These are phyloP conservation scores for Tarenaya hassleriana DNA, from an alignment of 345 rosid species.

Conservation along the genomic window DNA sequence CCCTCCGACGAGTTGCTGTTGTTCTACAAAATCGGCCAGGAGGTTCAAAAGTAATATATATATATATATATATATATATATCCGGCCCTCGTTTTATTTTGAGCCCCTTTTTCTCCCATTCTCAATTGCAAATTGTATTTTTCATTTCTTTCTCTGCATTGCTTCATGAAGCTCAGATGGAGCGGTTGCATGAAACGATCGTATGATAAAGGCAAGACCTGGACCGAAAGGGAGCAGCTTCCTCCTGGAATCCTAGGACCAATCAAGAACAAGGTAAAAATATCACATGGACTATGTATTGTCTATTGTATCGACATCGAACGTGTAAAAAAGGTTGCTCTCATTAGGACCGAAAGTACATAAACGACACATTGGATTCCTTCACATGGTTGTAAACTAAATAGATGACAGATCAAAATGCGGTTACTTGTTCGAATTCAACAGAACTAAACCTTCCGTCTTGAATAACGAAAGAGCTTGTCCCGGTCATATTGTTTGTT, in stretches of 20 bases:
- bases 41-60: constrained; percentile 57
- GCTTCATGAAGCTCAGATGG: constrained; percentile 49
- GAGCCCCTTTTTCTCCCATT: background rate
- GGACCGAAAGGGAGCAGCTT: constrained; percentile 80
- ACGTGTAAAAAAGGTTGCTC: too few relatives aligned
- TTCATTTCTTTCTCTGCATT: constrained; percentile 11
- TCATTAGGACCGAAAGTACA: too few relatives aligned
- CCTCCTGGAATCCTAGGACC: constrained; percentile 91
- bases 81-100: too few relatives aligned
- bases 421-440: too few relatives aligned
- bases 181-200: constrained; percentile 94
- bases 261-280: constrained; percentile 89
- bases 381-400: too few relatives aligned
- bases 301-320: too few relatives aligned
- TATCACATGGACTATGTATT: too few relatives aligned
- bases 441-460: background rate
- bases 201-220: constrained; percentile 63
- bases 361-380: too few relatives aligned
- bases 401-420: too few relatives aligned
- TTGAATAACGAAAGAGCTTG: background rate
- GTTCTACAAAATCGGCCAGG: constrained; percentile 84
- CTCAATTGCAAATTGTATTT: background rate
- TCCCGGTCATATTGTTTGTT: constrained; percentile 4
- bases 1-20: constrained; percentile 69
- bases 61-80: too few relatives aligned